Base-by-base conservation (phyloP, 2,329 filamentous ascomycete genomes). In the Xylaria sp. region DNA sequence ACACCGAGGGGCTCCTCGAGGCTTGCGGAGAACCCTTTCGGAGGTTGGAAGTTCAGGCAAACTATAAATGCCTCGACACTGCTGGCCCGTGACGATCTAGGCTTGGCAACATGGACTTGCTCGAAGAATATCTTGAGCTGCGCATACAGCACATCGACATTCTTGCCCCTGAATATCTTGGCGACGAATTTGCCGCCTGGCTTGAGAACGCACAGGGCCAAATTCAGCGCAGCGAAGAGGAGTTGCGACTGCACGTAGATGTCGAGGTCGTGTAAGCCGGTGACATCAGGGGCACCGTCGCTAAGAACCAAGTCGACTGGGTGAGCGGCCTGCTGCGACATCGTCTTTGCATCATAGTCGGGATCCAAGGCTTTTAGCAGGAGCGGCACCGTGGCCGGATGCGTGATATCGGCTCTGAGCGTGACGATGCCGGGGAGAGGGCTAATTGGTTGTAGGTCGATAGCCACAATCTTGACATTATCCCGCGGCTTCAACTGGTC, bases 241-340 rank as follows among this genome's bases (percentile, higher is more conserved):
- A 99, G 87, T 81, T 98, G 96, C 9, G 93, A 94, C 82, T 99
- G 96, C 20, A 99, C 93, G 81, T 99, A 99, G 74, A 98, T 98
- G 81, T 99, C 96, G 44, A 99, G 89, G 80, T 99, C 96, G 80
- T 99, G 96, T 0, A 99, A 87, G 23, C 96, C 96, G 0, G 96
- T 99, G 13, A 99, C 96, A 77, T 99, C 96, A 0, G 96, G 96
- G 0, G 96, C 96, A 63, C 96, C 96, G 76, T 99, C 96, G 67
- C 94, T 97, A 71, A 99, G 89, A 28, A 99, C 95, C 1, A 99
- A 88, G 78, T 99, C 96, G 15, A 98, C 95, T 0, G 92, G 93
- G 58, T 94, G 89, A 0, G 90, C 88, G 2, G 91, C 88, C 73
- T 89, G 86, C 70, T 79, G 84, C 76, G 73, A 84, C 65, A 76